Percentiles rank a stretch among this genome's conserved stretches.
Evolutionary conservation across 2,329 filamentous ascomycete genomes (phyloP).

Genomic region (Talaromyces sp.): DNA sequence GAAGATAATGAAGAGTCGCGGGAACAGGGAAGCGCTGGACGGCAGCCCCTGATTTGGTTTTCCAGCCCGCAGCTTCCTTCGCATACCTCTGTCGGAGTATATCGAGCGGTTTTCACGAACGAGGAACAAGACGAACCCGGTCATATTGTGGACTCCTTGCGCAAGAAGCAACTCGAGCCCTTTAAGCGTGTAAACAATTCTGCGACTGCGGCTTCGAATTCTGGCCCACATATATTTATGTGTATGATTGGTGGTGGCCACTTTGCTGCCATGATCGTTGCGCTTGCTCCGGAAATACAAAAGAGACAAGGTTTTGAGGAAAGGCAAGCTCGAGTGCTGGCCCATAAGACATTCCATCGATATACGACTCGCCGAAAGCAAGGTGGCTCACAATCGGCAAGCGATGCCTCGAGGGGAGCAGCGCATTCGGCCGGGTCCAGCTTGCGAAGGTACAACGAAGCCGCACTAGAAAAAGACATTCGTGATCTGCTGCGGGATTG

Average conservation of each 20-base stretch:
- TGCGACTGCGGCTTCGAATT: conserved; percentile 28
- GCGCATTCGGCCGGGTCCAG: conserved; percentile 91
- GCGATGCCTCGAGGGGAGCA: conserved; percentile 86
- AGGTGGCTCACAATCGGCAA: conserved; percentile 89
- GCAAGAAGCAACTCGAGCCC: conserved; percentile 70
- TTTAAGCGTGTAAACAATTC: conserved; percentile 32
- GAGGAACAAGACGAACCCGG: conserved; percentile 63
- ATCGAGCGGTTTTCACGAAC: conserved; percentile 71
- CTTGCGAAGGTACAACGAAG: conserved; percentile 89
- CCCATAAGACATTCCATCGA: conserved; percentile 95
- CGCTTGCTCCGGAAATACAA: conserved; percentile 71
- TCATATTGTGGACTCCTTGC: conserved; percentile 62
- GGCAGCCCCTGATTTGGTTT: conserved; percentile 80
- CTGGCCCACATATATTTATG: conserved; percentile 80
- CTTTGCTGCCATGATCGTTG: conserved; percentile 94
- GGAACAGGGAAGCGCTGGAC: conserved; percentile 55
- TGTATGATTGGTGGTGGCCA: conserved; percentile 99
- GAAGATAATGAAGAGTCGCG: conserved; percentile 45
- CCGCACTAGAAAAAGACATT: conserved; percentile 82
- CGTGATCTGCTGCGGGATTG: conserved; percentile 75
- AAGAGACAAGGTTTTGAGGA: conserved; percentile 72
- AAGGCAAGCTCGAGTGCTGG: conserved; percentile 78
- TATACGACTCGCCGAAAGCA: conserved; percentile 97
- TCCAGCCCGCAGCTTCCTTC: conserved; percentile 67
- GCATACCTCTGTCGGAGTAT: conserved; percentile 79